Evolutionary conservation across 176 grass and related monocot species (phyloP), one percentile per base, ranked within the genome.

Genomic region (Chloris gayana): DNA sequence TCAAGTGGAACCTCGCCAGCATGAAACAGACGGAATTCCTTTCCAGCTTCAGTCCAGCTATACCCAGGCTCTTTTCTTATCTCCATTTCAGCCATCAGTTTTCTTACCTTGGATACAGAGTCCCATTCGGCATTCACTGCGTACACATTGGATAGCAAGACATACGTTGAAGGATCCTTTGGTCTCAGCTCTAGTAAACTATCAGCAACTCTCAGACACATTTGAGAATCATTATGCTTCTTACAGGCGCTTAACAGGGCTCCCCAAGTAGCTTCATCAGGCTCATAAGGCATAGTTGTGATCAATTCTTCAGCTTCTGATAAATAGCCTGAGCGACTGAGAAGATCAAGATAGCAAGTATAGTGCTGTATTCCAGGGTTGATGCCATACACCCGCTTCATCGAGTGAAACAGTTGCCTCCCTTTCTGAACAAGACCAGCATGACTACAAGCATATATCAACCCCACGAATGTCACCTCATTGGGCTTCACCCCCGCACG

Each of bases 361-460:
- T 98, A 98, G 50, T 93, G 92, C 65, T 93, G 88, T 78, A 98
- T 64, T 71, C 79, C 81, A 73, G 92, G 96, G 25, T 75, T 84
- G 32, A 98, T 88, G 59, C 76, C 87, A 84, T 98, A 89, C 25
- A 86, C 92, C 46, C 27, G 49, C 51, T 79, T 85, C 84, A 93
- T 92, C 29, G 88, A 95, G 66, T 98, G 67, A 82, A 98, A 98
- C 32, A 98, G 17, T 37, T 84, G 81, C 8, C 82, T 84, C 1
- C 96, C 96, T 77, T 91, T 89, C 69, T 95, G 88, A 89, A 98
- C 88, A 73, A 93, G 82, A 82, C 96, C 88, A 26, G 86, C 90
- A 49, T 95, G 96, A 83, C 95, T 98, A 78, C 95, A 98, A 78
- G 92, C 92, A 59, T 98, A 98, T 13, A 98, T 87, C 64, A 98